Evolutionary conservation across 148 eudicot genomes (phyloP), one percentile per base, ranked within the genome.

Genomic region (Polygonum maritimum): DNA sequence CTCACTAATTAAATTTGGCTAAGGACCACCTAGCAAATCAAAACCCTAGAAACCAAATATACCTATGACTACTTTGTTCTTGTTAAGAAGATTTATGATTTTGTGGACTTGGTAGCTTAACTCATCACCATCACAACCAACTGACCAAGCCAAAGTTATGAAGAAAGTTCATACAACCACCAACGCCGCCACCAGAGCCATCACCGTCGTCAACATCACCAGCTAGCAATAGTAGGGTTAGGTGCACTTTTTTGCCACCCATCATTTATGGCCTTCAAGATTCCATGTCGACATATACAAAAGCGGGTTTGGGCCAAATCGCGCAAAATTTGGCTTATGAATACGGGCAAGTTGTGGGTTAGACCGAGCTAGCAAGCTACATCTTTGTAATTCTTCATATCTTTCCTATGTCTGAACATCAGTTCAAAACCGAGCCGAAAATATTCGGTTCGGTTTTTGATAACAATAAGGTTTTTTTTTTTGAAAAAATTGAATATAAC

Each of bases 11-110:
- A 60, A 31, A 8, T 11, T 26, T 22, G 31, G 26, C 13, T 67
- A 63, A 63, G 70, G 70, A 63, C 70, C 70, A 63, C 70, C 40
- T 10, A 63, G 40, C 1, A 63, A 63, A 63, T 14, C 18, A 63
- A 63, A 63, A 13, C 7, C 70, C 39, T 31, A 35, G 45, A 67
- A 67, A 36, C 38, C 7, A 67, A 67, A 67, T 22, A 67, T 22
- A 14, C 70, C 70, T 31, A 63, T 63, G n/a, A 67, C 36, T 26
- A 26, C 31, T 26, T 67, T 67, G 38, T 67, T 51, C n/a, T 67
- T 65, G 31, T 26, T 31, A 67, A 38, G 19, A 33, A 67, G 45
- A 67, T 67, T 67, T 15, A 67, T 15, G 44, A 14, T 31, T 31
- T 35, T 67, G 71, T 67, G 71, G 45, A 67, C 44, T 67, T 0